Conservation (phyloP, 176 grass and related monocot species). For the Olyra latifolia region DNA sequence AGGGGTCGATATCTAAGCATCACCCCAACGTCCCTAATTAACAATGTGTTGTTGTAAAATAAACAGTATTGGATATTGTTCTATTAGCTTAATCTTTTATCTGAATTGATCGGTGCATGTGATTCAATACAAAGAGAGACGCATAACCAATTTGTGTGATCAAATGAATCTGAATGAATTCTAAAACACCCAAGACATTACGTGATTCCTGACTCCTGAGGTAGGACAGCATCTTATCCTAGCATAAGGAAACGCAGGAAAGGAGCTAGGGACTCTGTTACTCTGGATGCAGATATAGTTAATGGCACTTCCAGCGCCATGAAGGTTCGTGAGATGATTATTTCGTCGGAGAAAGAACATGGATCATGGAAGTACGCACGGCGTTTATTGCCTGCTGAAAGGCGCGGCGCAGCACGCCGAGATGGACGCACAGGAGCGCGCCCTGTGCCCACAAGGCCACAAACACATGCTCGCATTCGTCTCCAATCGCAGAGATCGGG, state of each 20-base stretch:
- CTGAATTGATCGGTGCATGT: too few relatives aligned
- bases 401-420: background rate
- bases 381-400: background rate
- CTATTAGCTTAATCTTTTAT: too few relatives aligned
- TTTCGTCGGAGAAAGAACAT: background rate
- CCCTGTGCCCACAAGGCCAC: background rate
- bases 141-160: background rate
- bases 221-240: background rate
- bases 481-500: background rate
- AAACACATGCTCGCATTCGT: slow-evolving; percentile 9
- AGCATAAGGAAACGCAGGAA: background rate
- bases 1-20: too few relatives aligned
- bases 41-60: too few relatives aligned
- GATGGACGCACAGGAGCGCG: background rate
- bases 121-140: too few relatives aligned
- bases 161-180: background rate
- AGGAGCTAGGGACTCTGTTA: background rate
- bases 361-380: background rate
- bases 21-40: too few relatives aligned
- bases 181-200: background rate
- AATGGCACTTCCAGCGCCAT: background rate
- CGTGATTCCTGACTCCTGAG: background rate
- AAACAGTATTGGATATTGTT: background rate
- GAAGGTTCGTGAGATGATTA: background rate
- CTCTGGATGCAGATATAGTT: background rate